Percentiles rank a stretch among this genome's conserved stretches.
These are phyloP conservation scores for Fusarium sp. DNA, from an alignment of 2,329 filamentous ascomycete genomes.

Conservation along the genomic window DNA sequence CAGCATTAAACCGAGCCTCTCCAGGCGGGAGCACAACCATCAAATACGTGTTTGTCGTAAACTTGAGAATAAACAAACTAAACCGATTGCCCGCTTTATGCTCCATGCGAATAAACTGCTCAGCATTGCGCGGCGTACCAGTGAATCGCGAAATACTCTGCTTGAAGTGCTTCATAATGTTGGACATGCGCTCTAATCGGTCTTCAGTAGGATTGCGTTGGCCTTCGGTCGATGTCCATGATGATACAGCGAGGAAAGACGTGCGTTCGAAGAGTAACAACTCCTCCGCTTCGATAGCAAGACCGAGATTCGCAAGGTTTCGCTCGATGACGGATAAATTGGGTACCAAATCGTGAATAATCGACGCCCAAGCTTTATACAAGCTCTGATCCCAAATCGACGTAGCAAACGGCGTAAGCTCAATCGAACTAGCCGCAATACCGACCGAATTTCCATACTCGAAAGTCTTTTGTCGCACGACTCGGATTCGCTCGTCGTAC, in stretches of 20 bases:
- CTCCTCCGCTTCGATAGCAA: constrained; percentile 91
- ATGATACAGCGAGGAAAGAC: constrained; percentile 95
- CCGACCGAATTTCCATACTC: constrained; percentile 59
- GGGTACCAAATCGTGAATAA: constrained; percentile 97
- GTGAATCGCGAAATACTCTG: constrained; percentile 82
- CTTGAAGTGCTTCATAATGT: constrained; percentile 99
- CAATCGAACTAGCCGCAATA: constrained; percentile 57
- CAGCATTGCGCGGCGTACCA: constrained; percentile 81
- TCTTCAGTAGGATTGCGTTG: constrained; percentile 88
- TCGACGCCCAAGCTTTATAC: constrained; percentile 98
- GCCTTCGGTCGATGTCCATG: constrained; percentile 81
- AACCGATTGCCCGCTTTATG: constrained; percentile 82
- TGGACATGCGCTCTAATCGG: constrained; percentile 91
- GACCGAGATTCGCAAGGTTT: constrained; percentile 83
- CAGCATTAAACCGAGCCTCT: constrained; percentile 90
- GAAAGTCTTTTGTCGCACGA: constrained; percentile 79
- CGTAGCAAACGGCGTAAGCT: constrained; percentile 89
- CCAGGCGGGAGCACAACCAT: constrained; percentile 91
- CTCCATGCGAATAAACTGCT: constrained; percentile 84
- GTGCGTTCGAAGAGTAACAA: constrained; percentile 94
- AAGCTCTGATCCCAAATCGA: constrained; percentile 99
- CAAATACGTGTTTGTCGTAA: constrained; percentile 98
- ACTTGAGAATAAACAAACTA: constrained; percentile 93
- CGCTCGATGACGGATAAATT: constrained; percentile 89
- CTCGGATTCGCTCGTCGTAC: constrained; percentile 83